Evolutionary conservation across 2,329 filamentous ascomycete species (phyloP), one percentile per base, ranked within the genome.

Genomic region (Didymella pinodella): DNA sequence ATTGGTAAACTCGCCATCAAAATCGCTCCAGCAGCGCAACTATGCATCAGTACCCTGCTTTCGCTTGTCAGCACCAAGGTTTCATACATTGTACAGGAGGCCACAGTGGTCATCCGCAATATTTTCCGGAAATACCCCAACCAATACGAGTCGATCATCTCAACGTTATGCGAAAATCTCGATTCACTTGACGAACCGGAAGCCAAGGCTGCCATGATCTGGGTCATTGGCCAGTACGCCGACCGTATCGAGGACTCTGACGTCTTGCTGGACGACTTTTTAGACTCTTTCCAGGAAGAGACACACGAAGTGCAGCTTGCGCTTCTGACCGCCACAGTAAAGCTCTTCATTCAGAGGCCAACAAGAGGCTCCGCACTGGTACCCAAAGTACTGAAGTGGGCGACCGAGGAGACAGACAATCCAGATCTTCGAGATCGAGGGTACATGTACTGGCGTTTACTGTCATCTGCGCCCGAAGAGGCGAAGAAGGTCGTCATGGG

Each of bases 111-210:
- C 26, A 99, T 99, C 74, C 90, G 93, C 66, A 99, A 99, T 77
- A 99, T 99, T 72, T 99, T 99, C 85, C 90, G 95, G 68, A 98
- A 98, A 80, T 99, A 99, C 72, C 95, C 95, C 8, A 97, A 99
- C 75, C 92, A 97, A 76, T 99, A 99, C 78, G 95, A 99, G 78
- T 94, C 91, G 61, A 98, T 99, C 77, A 99, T 99, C 72, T 90
- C 91, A 49, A 96, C 93, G 1, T 84, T 99, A 0, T 98, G 96
- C 79, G 93, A 97, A 75, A 94, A 99, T 70, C 86, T 99, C 25
- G 95, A 99, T 78, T 96, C 93, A 4, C 82, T 99, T 48, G 95
- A 99, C 76, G 95, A 99, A 76, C 94, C 95, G 2, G 95, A 99
- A 78, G 95, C 95, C 45, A 99, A 99, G 77, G 93, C 95, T 1